Percentiles rank a stretch among this genome's conserved stretches.
Evolutionary conservation across 1,139 yeast species (phyloP).

Genomic region (Diutina sp.): DNA sequence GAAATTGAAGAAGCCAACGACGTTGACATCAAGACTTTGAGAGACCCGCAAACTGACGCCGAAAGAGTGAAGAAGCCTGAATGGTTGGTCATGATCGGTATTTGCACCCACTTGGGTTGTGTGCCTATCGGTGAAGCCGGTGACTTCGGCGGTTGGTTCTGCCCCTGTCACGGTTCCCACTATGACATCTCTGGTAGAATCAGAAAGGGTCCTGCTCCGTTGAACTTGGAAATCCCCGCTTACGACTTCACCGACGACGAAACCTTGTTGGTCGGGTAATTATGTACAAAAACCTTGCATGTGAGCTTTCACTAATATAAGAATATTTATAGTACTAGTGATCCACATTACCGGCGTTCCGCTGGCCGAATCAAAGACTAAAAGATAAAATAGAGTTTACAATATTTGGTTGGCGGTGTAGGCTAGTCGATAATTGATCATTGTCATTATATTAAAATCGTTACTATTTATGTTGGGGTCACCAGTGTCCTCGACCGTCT

Average conservation of each 20-base stretch:
- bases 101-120: conserved; percentile 99
- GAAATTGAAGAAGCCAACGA: conserved; percentile 93
- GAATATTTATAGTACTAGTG: not conserved
- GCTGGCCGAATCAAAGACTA: not conserved
- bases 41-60: conserved; percentile 90
- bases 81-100: conserved; percentile 99
- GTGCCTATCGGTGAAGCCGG: conserved; percentile 99
- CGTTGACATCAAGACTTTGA: conserved; percentile 60
- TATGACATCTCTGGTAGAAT: conserved; percentile 99
- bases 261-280: conserved; percentile 60
- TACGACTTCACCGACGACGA: conserved; percentile 74
- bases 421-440: too few species aligned
- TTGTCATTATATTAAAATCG: too few species aligned
- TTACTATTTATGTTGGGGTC: not conserved
- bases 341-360: not conserved
- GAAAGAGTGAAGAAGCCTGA: conserved; percentile 96
- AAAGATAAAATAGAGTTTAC: too few species aligned
- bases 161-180: conserved; percentile 99
- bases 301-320: not conserved
- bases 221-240: conserved; percentile 92
- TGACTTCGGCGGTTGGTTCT: conserved; percentile 99
- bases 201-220: conserved; percentile 99
- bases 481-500: not conserved
- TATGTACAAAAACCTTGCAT: not conserved
- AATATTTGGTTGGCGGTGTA: too few species aligned